A percentile compares a stretch with the other conserved stretches of the same genome.
These are phyloP conservation scores for Russula olivacea DNA, from an alignment of 768 basidiomycete genomes.

Conservation along the genomic window DNA sequence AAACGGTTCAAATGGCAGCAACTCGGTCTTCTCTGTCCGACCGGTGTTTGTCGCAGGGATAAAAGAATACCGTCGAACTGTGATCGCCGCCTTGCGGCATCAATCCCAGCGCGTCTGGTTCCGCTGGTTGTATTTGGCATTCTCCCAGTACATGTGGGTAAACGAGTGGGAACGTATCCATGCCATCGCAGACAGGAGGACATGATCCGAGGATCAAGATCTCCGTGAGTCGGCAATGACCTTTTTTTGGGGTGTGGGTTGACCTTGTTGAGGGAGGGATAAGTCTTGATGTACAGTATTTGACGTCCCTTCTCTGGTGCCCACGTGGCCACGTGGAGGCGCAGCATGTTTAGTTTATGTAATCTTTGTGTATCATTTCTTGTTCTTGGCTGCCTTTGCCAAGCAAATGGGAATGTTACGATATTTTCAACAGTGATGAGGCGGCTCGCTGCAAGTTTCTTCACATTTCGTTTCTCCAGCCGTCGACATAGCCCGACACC, in stretches of 20 bases:
- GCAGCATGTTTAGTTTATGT: background rate
- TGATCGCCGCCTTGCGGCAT: constrained; percentile 69
- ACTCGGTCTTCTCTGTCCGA: constrained; percentile 19
- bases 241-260: background rate
- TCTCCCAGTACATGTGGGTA: constrained; percentile 90
- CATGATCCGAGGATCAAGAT: background rate
- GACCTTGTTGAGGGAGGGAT: background rate
- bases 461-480: constrained; percentile 1
- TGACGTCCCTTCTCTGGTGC: too few species aligned
- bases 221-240: background rate
- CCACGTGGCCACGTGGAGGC: background rate
- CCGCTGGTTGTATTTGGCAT: constrained; percentile 73
- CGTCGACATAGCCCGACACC: background rate
- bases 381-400: too few species aligned
- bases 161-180: constrained; percentile 68
- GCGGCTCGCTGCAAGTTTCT: background rate
- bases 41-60: constrained; percentile 54
- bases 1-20: constrained; percentile 8
- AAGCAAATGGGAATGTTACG: background rate
- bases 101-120: constrained; percentile 82
- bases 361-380: background rate
- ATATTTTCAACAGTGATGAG: background rate
- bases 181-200: constrained; percentile 6
- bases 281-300: background rate
- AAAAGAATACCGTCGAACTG: constrained; percentile 47